Evolutionary conservation across 768 basidiomycete genomes (phyloP).

Genomic region (Imleria badia): DNA sequence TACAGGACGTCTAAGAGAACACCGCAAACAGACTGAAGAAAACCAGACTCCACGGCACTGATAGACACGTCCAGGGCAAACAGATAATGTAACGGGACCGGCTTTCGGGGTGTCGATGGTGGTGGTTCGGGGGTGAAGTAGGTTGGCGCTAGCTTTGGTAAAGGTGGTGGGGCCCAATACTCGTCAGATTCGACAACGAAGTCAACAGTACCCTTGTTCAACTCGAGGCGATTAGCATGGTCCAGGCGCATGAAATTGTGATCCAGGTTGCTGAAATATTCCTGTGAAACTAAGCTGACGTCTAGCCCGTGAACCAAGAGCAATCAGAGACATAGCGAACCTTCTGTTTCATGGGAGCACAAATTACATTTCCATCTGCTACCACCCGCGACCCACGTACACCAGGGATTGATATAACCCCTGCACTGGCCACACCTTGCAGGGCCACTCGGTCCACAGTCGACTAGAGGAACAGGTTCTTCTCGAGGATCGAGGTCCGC

Average conservation of each 20-base stretch:
- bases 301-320: constrained; percentile 4
- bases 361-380: constrained; percentile 91
- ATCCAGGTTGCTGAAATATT: constrained; percentile 86
- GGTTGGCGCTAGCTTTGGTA: constrained; percentile 49
- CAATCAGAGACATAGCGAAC: constrained; percentile 43
- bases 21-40: constrained; percentile 64
- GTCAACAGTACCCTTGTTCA: constrained; percentile 90
- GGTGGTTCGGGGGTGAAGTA: constrained; percentile 54
- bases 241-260: constrained; percentile 76
- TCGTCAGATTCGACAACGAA: constrained; percentile 71
- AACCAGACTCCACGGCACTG: constrained; percentile 65
- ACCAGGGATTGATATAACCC: constrained; percentile 95
- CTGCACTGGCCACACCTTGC: constrained; percentile 82
- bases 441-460: constrained; percentile 71
- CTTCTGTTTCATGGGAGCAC: constrained; percentile 80
- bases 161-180: constrained; percentile 82
- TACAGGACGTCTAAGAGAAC: constrained; percentile 64
- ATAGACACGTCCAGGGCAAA: constrained; percentile 85
- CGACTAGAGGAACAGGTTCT: constrained; percentile 76
- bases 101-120: constrained; percentile 47
- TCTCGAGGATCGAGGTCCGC: constrained; percentile 76
- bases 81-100: constrained; percentile 70
- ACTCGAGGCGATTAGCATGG: constrained; percentile 77
- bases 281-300: constrained; percentile 56
- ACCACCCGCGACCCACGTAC: constrained; percentile 79